Evolutionary conservation across 2,329 filamentous ascomycete species (phyloP), one percentile per base, ranked within the genome.

Genomic region (Harringtonia lauricola): DNA sequence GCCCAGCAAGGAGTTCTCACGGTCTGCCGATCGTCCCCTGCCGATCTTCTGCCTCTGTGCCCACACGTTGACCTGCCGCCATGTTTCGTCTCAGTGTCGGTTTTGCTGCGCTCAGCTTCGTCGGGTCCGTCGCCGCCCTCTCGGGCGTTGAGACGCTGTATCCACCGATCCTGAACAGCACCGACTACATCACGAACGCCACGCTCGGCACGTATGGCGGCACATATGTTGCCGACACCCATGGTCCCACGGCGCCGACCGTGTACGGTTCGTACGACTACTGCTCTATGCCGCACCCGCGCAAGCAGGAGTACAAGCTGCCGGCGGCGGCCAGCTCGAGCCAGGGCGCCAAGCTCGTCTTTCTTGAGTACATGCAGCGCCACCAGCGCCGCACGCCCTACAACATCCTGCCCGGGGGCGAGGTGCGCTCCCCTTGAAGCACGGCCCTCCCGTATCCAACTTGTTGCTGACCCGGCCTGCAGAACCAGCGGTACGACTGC

Each of bases 371-470:
- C 28, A 9, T 44, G 42, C 42, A 44, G 42, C 42, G 42, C 17
- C 42, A 44, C 31, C 42, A 44, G 37, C 37, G 42, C 10, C 42
- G 42, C 13, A 44, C 37, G 17, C 42, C 42, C 10, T 44, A 44
- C 42, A 44, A 44, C 33, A 30, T 44, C 8, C 26, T 44, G 15
- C 42, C 42, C 7, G 24, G 26, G 8, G 42, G 42, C 19, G 42
- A 44, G 42, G 38, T 36, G 17, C 29, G 39, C 6, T 12, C 26
- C 19, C 24, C n/a, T 14, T 10, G 26, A 30, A n/a, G 13, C 12
- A 18, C 15, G 8, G 24, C 2, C 14, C 13, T 29, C 28, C 13
- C 13, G 9, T 12, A 15, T 18, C 13, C 21, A 10, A 35, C 13
- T 3, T 28, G n/a, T 19, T 7, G 12, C 13, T 35, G 19, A 26